These are phyloP conservation scores for Diaporthe aspalathi DNA, from an alignment of 2,329 filamentous ascomycete genomes.

Conservation along the genomic window DNA sequence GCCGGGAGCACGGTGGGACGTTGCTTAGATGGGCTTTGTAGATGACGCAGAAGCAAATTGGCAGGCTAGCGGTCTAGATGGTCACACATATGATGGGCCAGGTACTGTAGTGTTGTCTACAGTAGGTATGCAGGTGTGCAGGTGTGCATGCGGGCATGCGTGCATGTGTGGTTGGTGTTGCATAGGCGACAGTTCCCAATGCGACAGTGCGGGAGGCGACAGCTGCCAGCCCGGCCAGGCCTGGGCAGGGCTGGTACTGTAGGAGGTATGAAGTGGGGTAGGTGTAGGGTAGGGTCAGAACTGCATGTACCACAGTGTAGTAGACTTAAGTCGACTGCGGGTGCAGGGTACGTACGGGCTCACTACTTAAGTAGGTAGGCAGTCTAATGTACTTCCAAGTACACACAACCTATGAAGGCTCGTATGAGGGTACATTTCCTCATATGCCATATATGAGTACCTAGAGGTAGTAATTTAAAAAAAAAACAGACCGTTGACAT, in stretches of 20 bases:
- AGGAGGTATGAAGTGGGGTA: slow-evolving; percentile 1
- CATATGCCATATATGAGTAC: too few species aligned
- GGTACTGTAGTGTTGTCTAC: slow-evolving; percentile 8
- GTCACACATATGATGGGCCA: slow-evolving; percentile 17
- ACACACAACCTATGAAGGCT: too few species aligned
- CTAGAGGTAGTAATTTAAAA: too few species aligned
- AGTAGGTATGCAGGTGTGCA: not conserved
- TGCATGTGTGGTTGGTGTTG: not conserved
- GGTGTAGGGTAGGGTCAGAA: too few species aligned
- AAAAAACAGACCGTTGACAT: not conserved
- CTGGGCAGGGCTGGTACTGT: not conserved
- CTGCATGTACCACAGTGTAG: too few species aligned
- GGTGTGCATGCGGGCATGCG: slow-evolving; percentile 1
- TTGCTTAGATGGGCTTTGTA: slow-evolving; percentile 21
- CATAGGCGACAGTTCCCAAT: slow-evolving; percentile 9
- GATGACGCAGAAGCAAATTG: slow-evolving; percentile 27
- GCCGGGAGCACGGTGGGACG: not conserved
- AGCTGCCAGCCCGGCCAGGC: slow-evolving; percentile 11
- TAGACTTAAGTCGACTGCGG: too few species aligned
- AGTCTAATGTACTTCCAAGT: too few species aligned
- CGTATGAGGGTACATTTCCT: too few species aligned
- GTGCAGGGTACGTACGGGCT: too few species aligned
- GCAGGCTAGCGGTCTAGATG: slow-evolving; percentile 13
- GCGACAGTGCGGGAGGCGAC: slow-evolving; percentile 22
- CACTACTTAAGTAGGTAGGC: too few species aligned